phyloP scores from a whole-genome alignment of 23 red algal genomes.

The Pyropia yezoensis region DNA sequence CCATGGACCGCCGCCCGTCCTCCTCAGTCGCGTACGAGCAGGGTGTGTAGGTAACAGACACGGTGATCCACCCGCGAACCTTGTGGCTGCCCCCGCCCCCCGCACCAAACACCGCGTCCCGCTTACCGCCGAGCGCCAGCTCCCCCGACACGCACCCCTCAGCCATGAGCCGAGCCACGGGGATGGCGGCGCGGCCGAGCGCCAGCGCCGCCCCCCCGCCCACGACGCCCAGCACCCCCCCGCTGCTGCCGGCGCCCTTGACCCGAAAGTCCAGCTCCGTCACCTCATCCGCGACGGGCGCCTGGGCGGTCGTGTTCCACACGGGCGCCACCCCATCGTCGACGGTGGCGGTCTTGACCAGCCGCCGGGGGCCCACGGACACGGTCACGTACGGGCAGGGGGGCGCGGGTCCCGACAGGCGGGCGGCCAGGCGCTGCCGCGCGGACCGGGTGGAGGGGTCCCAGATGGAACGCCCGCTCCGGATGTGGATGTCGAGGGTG shows the following conservation, averaged over 20 bases:
- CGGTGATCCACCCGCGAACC: neutral
- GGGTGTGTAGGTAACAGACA: slow-evolving; percentile 21
- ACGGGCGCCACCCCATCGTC: slow-evolving; percentile 17
- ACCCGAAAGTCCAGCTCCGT: slow-evolving; percentile 35
- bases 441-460: slow-evolving; percentile 12
- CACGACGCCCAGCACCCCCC: slow-evolving; percentile 24
- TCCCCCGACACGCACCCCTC: slow-evolving; percentile 12
- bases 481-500: slow-evolving; percentile 23
- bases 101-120: slow-evolving; percentile 26
- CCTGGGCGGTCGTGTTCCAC: slow-evolving; percentile 25
- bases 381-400: slow-evolving; percentile 50
- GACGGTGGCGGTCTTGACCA: slow-evolving; percentile 45
- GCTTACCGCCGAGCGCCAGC: slow-evolving; percentile 29
- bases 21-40: slow-evolving; percentile 1
- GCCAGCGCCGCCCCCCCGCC: slow-evolving; percentile 35
- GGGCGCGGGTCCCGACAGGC: slow-evolving; percentile 9
- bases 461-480: slow-evolving; percentile 31
- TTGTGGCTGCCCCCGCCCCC: neutral
- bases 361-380: slow-evolving; percentile 33
- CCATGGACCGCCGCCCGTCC: neutral
- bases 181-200: slow-evolving; percentile 21
- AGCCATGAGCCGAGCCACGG: slow-evolving; percentile 2
- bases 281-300: slow-evolving; percentile 38
- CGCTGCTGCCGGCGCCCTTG: slow-evolving; percentile 51
- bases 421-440: slow-evolving; percentile 27